Evolutionary conservation across 495 filamentous ascomycete species (phyloP).

Genomic region (Tuber brumale): DNA sequence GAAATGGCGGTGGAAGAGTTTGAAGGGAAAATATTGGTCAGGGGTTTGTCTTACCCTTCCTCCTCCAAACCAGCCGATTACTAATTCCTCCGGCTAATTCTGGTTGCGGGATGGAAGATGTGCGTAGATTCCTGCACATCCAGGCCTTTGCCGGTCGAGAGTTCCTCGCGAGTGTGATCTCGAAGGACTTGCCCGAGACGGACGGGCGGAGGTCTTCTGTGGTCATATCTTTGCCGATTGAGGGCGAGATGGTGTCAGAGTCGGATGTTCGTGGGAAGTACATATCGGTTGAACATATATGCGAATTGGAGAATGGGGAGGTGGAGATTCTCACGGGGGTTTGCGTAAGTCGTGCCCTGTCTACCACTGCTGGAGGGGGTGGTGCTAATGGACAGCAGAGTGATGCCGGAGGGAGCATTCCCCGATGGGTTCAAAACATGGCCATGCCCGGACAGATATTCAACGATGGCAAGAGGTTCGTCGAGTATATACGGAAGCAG

Average conservation of each 20-base stretch:
- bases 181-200: constrained; percentile 21
- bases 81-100: constrained; percentile 6
- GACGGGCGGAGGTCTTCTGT: constrained; percentile 30
- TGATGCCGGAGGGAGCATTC: constrained; percentile 38
- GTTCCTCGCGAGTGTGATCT: constrained; percentile 34
- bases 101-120: constrained; percentile 18
- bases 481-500: constrained; percentile 32
- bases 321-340: constrained; percentile 31
- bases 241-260: constrained; percentile 21
- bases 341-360: constrained; percentile 25
- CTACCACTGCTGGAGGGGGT: constrained; percentile 25
- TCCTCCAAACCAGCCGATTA: background rate
- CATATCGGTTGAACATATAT: constrained; percentile 33
- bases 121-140: constrained; percentile 37
- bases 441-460: constrained; percentile 38
- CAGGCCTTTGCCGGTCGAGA: constrained; percentile 40
- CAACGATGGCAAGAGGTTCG: constrained; percentile 32
- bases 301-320: constrained; percentile 30
- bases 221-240: constrained; percentile 28
- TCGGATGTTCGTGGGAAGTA: constrained; percentile 34
- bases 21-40: constrained; percentile 29
- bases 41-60: constrained; percentile 18
- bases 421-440: constrained; percentile 41
- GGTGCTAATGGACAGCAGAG: constrained; percentile 19
- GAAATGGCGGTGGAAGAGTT: constrained; percentile 20